Base-by-base conservation (phyloP, 2,329 filamentous ascomycete species). In the Apiospora hydei region DNA sequence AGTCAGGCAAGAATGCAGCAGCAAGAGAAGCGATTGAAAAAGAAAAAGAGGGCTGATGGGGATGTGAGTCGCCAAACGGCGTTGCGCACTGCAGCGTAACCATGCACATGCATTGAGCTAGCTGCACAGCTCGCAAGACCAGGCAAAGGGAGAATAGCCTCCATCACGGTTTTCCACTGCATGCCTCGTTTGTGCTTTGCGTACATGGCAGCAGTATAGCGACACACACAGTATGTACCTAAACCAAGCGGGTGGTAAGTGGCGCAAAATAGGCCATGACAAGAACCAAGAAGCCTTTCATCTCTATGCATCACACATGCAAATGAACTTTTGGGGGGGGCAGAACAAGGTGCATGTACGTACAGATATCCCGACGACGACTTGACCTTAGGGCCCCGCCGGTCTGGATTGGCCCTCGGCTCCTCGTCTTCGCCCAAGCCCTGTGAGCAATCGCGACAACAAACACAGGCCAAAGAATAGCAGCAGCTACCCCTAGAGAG, bases 391-490 rank as follows among this genome's bases (percentile, higher is more conserved):
- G 6, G 51, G 51, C 51, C 51, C 51, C 51, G 51, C 26, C 26
- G 34, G 26, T 8, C 14, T 57, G 51, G 51, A 57, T 34, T 57
- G 51, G 51, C 26, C 51, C 51, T 57, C 49, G 49, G 24, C 24
- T 53, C 49, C 24, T 30, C 49, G 49, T 16, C 49, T 53, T 53
- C 49, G 41, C 41, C 41, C 8, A 43, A 43, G 41, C 41, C 41
- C 10, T 43, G 41, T 6, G 47, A 51, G 21, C n/a, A 51, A 57
- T 30, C 8, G 46, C 46, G 26, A 24, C 26, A 66, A 72, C 69
- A 69, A 71, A 70, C 66, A 70, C 43, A 73, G 71, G 67, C 72
- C 67, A 69, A 70, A n/a, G 57, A 30, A 57, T 47, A 34, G 24
- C 16, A 38, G 26, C 21, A 64, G 24, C 18, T 57, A 43, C 49